Evolutionary conservation across 2,329 filamentous ascomycete species (phyloP), one percentile per base, ranked within the genome.

Genomic region (Sporothrix mexicana): DNA sequence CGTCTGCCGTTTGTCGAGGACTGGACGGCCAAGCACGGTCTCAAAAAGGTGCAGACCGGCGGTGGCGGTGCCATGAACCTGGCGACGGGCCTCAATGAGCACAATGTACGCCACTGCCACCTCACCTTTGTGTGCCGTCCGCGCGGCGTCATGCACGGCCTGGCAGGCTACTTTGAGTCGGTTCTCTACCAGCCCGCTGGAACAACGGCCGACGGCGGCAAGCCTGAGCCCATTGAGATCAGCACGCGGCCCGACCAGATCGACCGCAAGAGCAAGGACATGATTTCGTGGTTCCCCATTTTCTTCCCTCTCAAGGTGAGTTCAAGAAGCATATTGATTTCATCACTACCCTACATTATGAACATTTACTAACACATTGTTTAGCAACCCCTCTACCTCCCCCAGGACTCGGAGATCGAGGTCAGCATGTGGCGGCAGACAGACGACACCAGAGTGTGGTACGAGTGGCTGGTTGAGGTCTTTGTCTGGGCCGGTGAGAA

Each of bases 251-350:
- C 96, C 0, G 92, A 97, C 76, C 93, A 92, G 43, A 98, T 99
- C 83, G 93, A 96, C 72, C 84, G 85, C 73, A 98, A 98, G 88
- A 97, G 94, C 85, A 92, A 92, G 79, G 95, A 97, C 78, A 99
- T 99, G 97, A 97, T 98, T 76, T 97, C 93, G 72, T 99, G 96
- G 96, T 99, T 99, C 80, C 96, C 96, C 0, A 98, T 99, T 43
- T 98, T 95, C 84, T 99, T 99, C 80, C 96, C 97, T 0, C 84
- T 99, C 15, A 97, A 96, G 90, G 94, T 95, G 85, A 79, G 88
- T 80, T 69, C 41, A 36, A 36, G 30, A 36, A 36, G 30, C 30
- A 36, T 7, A 36, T 36, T 36, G 30, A 36, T 36, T 36, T 36
- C 5, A 36, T 36, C 7, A 36, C 30, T 36, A 36, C 30, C 30